Percentiles rank a stretch among this genome's conserved stretches.
These are phyloP conservation scores for Aureobasidium namibiae DNA, from an alignment of 2,329 filamentous ascomycete genomes.

Conservation along the genomic window DNA sequence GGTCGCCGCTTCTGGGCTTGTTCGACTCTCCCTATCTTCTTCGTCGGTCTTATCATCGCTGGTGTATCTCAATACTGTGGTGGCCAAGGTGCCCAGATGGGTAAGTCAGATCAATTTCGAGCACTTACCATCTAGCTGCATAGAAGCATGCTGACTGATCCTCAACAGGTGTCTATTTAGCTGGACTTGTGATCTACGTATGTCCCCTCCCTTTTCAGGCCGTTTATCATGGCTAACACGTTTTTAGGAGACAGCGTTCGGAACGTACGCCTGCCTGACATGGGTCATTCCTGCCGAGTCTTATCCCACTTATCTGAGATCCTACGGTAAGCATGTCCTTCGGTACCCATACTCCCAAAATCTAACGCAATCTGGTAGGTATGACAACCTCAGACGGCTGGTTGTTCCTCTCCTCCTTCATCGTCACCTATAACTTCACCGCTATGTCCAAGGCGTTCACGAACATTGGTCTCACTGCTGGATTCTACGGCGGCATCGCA, in stretches of 20 bases:
- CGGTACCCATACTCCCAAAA: neutral
- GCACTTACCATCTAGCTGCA: too few relatives aligned
- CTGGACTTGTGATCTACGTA: constrained; percentile 61
- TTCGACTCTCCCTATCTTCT: constrained; percentile 63
- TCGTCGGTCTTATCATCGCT: constrained; percentile 59
- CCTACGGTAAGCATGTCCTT: constrained; percentile 43
- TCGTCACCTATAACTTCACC: constrained; percentile 69
- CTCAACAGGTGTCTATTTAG: constrained; percentile 60
- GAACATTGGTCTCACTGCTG: constrained; percentile 55
- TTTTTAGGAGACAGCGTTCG: constrained; percentile 31
- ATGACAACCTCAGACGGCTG: constrained; percentile 59
- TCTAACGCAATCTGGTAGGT: neutral
- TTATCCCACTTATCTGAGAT: constrained; percentile 63
- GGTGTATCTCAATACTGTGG: constrained; percentile 55
- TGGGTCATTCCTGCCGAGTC: constrained; percentile 51
- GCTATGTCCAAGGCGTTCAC: constrained; percentile 62
- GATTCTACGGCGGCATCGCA: constrained; percentile 63
- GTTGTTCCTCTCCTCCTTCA: constrained; percentile 62
- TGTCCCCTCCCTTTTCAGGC: constrained; percentile 53
- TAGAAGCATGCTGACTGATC: too few relatives aligned
- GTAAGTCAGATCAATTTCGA: too few relatives aligned
- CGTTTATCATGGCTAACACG: too few relatives aligned
- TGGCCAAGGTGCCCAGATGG: constrained; percentile 40
- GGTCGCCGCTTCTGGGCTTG: constrained; percentile 69
- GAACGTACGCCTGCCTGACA: constrained; percentile 29